phyloP scores from a whole-genome alignment of 2,329 filamentous ascomycete genomes.

The Alternaria conjuncta region DNA sequence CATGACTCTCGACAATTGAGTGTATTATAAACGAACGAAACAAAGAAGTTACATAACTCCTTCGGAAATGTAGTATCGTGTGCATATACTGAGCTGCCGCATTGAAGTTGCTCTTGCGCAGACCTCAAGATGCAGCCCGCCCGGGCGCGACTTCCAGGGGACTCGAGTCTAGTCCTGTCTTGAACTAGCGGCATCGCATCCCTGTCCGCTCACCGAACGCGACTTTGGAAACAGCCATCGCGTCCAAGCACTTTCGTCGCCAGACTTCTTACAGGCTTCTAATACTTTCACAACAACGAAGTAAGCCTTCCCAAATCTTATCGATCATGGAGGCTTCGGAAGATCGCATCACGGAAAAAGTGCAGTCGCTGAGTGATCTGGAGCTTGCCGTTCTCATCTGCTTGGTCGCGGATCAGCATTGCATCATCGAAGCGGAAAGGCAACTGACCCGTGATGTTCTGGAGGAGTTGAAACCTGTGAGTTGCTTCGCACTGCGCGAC shows the following conservation, averaged over 20 bases:
- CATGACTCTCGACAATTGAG: too few species aligned
- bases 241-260: neutral
- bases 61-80: too few species aligned
- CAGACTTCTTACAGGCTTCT: neutral
- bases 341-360: slow-evolving; percentile 53
- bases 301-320: neutral
- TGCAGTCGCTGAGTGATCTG: slow-evolving; percentile 82
- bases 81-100: neutral
- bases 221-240: neutral
- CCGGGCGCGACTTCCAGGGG: neutral
- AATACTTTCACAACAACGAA: neutral
- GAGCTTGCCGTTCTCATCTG: slow-evolving; percentile 86
- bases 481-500: slow-evolving; percentile 3
- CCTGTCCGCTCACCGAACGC: neutral
- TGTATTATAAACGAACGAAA: too few species aligned
- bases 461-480: slow-evolving; percentile 74
- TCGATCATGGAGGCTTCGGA: neutral
- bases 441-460: slow-evolving; percentile 70
- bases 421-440: slow-evolving; percentile 77
- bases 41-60: too few species aligned
- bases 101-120: neutral
- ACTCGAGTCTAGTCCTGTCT: neutral
- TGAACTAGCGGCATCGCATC: neutral
- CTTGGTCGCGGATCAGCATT: slow-evolving; percentile 82
- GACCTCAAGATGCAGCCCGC: neutral